phyloP scores from a whole-genome alignment of 129 eudicot genomes.

The Pulicaria dysenterica region DNA sequence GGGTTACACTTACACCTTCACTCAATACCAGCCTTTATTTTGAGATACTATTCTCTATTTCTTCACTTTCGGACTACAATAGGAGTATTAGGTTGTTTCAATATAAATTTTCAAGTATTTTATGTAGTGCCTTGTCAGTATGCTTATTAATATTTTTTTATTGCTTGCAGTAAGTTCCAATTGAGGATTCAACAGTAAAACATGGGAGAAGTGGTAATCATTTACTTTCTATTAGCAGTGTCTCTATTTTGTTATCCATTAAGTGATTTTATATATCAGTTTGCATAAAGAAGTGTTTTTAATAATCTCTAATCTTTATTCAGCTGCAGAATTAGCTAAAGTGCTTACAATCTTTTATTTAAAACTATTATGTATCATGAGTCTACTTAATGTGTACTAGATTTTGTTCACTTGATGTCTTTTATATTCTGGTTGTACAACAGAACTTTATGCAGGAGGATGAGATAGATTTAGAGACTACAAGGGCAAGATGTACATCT shows the following conservation, averaged over 20 bases:
- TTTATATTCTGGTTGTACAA: conserved; percentile 4
- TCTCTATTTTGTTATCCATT: conserved; percentile 11
- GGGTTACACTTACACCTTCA: no score
- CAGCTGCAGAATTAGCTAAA: not conserved
- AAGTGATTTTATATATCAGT: not conserved
- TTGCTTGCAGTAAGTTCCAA: conserved; percentile 24
- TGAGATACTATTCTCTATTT: no score
- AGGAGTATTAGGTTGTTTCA: not conserved
- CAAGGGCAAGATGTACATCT: conserved; percentile 70
- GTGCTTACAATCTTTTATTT: not conserved
- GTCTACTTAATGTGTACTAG: not conserved
- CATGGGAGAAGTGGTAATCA: conserved; percentile 36
- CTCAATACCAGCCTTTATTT: no score
- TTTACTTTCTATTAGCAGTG: conserved; percentile 15
- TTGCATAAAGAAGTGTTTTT: conserved; percentile 11
- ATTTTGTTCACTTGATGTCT: conserved; percentile 17
- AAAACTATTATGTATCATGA: not conserved
- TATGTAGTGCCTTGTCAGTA: not conserved
- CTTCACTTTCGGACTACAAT: not conserved
- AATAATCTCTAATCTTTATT: not conserved
- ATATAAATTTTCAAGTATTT: not conserved
- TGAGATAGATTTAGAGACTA: conserved; percentile 60
- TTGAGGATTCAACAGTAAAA: conserved; percentile 20
- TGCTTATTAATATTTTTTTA: conserved; percentile 6
- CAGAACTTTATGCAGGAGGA: conserved; percentile 64